Conservation (phyloP, 768 basidiomycete genomes). For the Auricularia sp. region DNA sequence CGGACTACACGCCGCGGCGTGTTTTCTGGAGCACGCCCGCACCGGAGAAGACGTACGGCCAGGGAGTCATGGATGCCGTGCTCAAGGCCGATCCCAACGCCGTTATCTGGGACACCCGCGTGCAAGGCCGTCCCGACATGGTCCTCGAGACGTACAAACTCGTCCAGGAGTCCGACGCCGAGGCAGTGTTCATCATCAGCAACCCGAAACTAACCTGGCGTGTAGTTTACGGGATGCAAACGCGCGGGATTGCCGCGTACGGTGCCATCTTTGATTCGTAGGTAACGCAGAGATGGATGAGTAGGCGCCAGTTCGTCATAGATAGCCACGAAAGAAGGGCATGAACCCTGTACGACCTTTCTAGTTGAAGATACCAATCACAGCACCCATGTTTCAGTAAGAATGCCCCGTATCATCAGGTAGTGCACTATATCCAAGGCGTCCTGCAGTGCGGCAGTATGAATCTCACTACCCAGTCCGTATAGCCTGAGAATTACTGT, state of each 20-base stretch:
- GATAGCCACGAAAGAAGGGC: not conserved
- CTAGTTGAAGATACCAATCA: too few species aligned
- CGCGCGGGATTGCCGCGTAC: not conserved
- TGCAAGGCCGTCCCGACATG: not conserved
- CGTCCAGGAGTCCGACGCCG: not conserved
- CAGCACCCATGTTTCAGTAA: too few species aligned
- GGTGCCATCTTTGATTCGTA: not conserved
- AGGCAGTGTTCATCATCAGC: not conserved
- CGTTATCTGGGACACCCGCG: not conserved
- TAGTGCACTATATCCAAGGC: too few species aligned
- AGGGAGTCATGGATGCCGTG: not conserved
- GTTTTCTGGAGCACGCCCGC: not conserved
- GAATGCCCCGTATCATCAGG: too few species aligned
- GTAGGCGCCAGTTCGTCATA: not conserved
- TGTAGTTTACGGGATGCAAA: not conserved
- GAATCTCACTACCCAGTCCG: too few species aligned
- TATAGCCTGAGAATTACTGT: too few species aligned
- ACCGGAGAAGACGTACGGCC: not conserved
- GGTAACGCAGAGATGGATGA: not conserved
- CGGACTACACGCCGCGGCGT: not conserved
- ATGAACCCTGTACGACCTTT: not conserved
- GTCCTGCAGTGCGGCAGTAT: too few species aligned
- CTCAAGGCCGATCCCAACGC: not conserved
- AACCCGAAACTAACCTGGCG: not conserved
- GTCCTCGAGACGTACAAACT: not conserved